Evolutionary conservation across 2,329 filamentous ascomycete species (phyloP).

Genomic region (Diaporthe citrichinensis): DNA sequence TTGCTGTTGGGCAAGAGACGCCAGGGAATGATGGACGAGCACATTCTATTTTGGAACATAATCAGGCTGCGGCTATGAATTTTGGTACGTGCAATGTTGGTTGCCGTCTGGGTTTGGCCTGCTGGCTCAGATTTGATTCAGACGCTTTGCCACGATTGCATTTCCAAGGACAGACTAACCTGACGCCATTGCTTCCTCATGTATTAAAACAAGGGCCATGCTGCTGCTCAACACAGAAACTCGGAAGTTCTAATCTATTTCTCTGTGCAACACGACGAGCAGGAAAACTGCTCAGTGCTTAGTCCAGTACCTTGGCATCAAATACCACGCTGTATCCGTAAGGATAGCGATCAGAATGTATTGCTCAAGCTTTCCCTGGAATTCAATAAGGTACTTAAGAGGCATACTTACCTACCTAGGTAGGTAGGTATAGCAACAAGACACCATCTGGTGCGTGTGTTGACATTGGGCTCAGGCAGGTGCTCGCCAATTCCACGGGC

Average conservation of each 20-base stretch:
- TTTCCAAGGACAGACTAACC: not conserved
- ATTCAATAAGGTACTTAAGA: not conserved
- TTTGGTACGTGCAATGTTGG: not conserved
- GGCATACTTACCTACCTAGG: too few relatives aligned
- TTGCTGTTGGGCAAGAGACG: not conserved
- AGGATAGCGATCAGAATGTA: not conserved
- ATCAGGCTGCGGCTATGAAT: too few relatives aligned
- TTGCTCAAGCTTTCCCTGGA: not conserved
- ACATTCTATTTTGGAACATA: too few relatives aligned
- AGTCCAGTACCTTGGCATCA: not conserved
- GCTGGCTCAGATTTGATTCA: not conserved
- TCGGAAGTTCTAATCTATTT: not conserved
- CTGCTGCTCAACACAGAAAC: not conserved
- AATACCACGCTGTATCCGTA: not conserved
- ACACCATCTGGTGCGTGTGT: not conserved
- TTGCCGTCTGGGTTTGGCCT: not conserved
- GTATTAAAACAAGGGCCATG: not conserved
- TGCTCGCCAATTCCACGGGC: not conserved
- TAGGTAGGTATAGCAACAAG: not conserved
- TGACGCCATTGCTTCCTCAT: not conserved
- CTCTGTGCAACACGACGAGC: not conserved
- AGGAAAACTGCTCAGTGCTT: not conserved
- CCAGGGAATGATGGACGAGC: not conserved
- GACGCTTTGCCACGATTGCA: not conserved
- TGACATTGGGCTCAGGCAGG: not conserved